Percentiles rank a stretch among this genome's conserved stretches.
Evolutionary conservation across 2,329 filamentous ascomycete genomes (phyloP).

Genomic region (Aspergillus clavatus): DNA sequence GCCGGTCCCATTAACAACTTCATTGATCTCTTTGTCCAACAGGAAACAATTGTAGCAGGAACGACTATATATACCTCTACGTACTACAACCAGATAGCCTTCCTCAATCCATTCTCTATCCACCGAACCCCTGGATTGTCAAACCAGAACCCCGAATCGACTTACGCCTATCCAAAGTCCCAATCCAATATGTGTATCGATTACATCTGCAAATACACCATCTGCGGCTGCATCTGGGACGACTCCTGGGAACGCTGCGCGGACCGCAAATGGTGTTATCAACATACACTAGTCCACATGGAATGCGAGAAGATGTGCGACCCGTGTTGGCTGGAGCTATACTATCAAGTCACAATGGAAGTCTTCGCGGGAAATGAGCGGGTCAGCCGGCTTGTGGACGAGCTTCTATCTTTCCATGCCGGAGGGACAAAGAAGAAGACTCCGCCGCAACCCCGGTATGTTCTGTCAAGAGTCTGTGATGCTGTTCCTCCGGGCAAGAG

Average conservation of each 20-base stretch:
- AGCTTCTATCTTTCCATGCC: background rate
- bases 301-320: conserved; percentile 13
- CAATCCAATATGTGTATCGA: conserved; percentile 17
- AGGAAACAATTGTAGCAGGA: too few relatives aligned
- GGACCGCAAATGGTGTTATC: conserved; percentile 2
- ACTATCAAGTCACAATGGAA: background rate
- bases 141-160: background rate
- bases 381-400: background rate
- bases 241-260: conserved; percentile 7
- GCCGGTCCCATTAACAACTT: too few relatives aligned
- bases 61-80: too few relatives aligned
- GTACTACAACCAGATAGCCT: too few relatives aligned
- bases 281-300: conserved; percentile 6
- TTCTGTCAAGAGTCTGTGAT: background rate
- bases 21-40: too few relatives aligned
- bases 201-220: conserved; percentile 14
- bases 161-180: background rate
- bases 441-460: too few relatives aligned
- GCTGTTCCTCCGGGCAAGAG: background rate
- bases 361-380: conserved; percentile 5
- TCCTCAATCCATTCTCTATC: too few relatives aligned
- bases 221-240: conserved; percentile 24
- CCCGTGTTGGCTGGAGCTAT: conserved; percentile 10
- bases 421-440: background rate
- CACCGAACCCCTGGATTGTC: too few relatives aligned